Base-by-base conservation (phyloP, 352 stramenopile species). In the Globisporangium irregulare region DNA sequence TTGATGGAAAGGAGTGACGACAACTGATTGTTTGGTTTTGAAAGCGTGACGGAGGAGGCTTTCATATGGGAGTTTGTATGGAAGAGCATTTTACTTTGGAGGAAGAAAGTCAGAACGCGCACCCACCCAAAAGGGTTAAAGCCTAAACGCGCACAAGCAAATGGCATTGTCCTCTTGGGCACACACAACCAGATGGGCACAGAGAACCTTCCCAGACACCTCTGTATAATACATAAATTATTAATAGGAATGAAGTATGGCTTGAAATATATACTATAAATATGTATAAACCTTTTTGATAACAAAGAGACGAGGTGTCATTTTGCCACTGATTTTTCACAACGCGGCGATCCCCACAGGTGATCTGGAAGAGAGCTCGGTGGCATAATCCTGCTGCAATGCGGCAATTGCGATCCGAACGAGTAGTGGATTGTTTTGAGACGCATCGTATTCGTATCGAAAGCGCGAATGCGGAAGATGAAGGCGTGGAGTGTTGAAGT, bases 1-100 rank as follows among this genome's bases (percentile, higher is more conserved):
- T 51, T 51, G 43, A 51, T 51, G 32, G 10, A 61, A 41, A 65
- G 43, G 59, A 57, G 59, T 43, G 59, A 29, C 24, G 20, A 55
- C 38, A n/a, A 56, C 27, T 20, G 38, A 41, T 20, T n/a, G 14
- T 50, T 50, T 48, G 14, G 15, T n/a, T 50, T 50, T 22, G 15
- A 50, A 50, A 43, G 20, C 18, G 25, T n/a, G 41, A 41, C 25
- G 22, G 18, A 43, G 25, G n/a, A 43, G 25, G n/a, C 25, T 27
- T 62, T 62, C n/a, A 7, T 68, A 68, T 68, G 36, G 25, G 62
- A 43, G 24, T 68, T 68, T 68, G 62, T 68, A 68, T 62, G 48
- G 12, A 25, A 25, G 25, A 36, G n/a, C 14, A 27, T 34, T 46
- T 61, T 61, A 4, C 12, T 27, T 34, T 7, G 29, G 20, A 18